These are phyloP conservation scores for Pilasporangium apinafurcum DNA, from an alignment of 352 stramenopile species.

Conservation along the genomic window DNA sequence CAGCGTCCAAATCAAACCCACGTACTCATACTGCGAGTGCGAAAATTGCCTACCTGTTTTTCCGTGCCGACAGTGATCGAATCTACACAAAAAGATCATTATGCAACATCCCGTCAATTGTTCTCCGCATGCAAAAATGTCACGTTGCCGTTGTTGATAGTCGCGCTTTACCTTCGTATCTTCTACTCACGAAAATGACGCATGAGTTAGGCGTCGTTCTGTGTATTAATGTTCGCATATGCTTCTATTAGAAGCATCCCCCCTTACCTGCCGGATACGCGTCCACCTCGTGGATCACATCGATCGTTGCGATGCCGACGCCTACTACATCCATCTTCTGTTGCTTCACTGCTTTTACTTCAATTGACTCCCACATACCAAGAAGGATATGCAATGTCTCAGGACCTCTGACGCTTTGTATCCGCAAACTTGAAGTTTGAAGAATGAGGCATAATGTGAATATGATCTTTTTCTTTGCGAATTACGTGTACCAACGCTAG, in stretches of 20 bases:
- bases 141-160: too few species aligned
- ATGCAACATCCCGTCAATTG: background rate
- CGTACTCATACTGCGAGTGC: background rate
- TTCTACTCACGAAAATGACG: constrained; percentile 33
- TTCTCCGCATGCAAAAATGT: background rate
- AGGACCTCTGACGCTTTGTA: too few species aligned
- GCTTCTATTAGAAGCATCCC: too few species aligned
- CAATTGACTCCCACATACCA: background rate
- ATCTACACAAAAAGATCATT: constrained; percentile 14
- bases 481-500: too few species aligned
- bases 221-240: too few species aligned
- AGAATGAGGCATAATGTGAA: too few species aligned
- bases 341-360: constrained; percentile 1
- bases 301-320: constrained; percentile 67
- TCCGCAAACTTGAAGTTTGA: too few species aligned
- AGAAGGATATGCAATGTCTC: too few species aligned
- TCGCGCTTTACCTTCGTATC: constrained; percentile 57
- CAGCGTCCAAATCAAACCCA: background rate
- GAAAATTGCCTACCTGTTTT: constrained; percentile 23
- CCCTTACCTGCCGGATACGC: constrained; percentile 48
- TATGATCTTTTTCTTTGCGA: too few species aligned
- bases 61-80: constrained; percentile 35
- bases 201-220: too few species aligned
- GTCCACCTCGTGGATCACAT: constrained; percentile 61
- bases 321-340: constrained; percentile 42